phyloP scores from a whole-genome alignment of 2,329 filamentous ascomycete genomes.

The Apiospora malaysiana region DNA sequence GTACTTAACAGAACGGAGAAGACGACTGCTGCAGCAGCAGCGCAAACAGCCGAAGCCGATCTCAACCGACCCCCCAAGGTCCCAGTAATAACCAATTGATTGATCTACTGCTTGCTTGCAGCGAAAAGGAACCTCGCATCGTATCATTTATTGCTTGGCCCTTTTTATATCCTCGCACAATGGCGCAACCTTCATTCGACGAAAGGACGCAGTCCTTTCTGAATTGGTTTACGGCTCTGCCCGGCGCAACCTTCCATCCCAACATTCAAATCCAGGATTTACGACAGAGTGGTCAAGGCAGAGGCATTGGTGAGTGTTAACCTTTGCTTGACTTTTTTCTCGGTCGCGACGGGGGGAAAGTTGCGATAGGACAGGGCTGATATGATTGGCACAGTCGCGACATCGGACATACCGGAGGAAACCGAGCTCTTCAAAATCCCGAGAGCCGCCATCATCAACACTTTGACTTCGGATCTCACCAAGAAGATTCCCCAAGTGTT shows the following conservation, averaged over 20 bases:
- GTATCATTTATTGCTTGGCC: neutral
- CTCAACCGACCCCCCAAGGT: slow-evolving; percentile 8
- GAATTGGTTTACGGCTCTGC: slow-evolving; percentile 58
- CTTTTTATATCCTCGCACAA: neutral
- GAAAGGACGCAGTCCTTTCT: slow-evolving; percentile 53
- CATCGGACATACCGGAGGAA: slow-evolving; percentile 71
- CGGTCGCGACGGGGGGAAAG: neutral
- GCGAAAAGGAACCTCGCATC: neutral
- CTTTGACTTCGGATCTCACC: slow-evolving; percentile 73
- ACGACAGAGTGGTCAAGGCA: slow-evolving; percentile 55
- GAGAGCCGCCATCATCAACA: slow-evolving; percentile 71
- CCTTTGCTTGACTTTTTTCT: neutral
- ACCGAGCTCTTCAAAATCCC: slow-evolving; percentile 84
- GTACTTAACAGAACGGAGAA: neutral
- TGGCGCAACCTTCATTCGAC: slow-evolving; percentile 43
- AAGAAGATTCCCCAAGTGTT: slow-evolving; percentile 62
- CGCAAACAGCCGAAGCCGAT: slow-evolving; percentile 1
- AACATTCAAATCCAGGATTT: slow-evolving; percentile 60
- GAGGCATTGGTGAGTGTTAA: slow-evolving; percentile 57
- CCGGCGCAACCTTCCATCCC: slow-evolving; percentile 59
- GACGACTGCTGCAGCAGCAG: neutral
- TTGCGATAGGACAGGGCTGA: slow-evolving; percentile 7
- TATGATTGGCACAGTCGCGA: slow-evolving; percentile 64
- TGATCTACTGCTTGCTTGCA: neutral
- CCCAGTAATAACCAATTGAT: neutral